Percentiles rank a stretch among this genome's conserved stretches.
Evolutionary conservation across 306 rosid genomes (phyloP).

Genomic region (Hippophae gyantsensis): DNA sequence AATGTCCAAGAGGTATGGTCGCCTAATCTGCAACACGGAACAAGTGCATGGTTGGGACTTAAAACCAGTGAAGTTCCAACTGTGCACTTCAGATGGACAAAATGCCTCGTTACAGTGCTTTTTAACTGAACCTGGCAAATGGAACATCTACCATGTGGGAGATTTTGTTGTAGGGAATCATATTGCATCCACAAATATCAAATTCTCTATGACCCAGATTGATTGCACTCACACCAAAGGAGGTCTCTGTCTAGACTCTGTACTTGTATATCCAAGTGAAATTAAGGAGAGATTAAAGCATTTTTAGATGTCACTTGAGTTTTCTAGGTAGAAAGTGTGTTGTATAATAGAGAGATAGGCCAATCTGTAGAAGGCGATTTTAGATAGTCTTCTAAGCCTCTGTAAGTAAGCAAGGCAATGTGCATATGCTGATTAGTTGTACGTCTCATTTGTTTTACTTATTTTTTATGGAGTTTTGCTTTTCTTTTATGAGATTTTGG

Average conservation of each 20-base stretch:
- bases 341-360: constrained; percentile 23
- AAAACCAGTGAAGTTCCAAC: constrained; percentile 79
- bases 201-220: constrained; percentile 89
- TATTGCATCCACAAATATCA: constrained; percentile 46
- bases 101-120: constrained; percentile 52
- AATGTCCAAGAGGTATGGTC: constrained; percentile 63
- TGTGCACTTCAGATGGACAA: constrained; percentile 82
- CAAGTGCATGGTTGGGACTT: constrained; percentile 89
- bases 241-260: constrained; percentile 88
- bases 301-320: constrained; percentile 35
- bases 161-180: constrained; percentile 60
- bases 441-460: neutral
- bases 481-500: neutral
- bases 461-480: constrained; percentile 1
- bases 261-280: constrained; percentile 53
- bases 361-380: constrained; percentile 23
- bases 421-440: neutral
- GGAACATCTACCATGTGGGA: constrained; percentile 71
- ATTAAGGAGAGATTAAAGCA: constrained; percentile 41
- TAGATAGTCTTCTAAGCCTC: constrained; percentile 31
- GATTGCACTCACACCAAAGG: constrained; percentile 98
- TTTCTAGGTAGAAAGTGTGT: constrained; percentile 3
- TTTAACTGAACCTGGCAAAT: constrained; percentile 57
- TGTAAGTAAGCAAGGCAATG: constrained; percentile 13
- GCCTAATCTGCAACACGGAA: constrained; percentile 56